Evolutionary conservation across 139 green algal genomes (phyloP), one percentile per base, ranked within the genome.

Genomic region (Pleodorina starrii): DNA sequence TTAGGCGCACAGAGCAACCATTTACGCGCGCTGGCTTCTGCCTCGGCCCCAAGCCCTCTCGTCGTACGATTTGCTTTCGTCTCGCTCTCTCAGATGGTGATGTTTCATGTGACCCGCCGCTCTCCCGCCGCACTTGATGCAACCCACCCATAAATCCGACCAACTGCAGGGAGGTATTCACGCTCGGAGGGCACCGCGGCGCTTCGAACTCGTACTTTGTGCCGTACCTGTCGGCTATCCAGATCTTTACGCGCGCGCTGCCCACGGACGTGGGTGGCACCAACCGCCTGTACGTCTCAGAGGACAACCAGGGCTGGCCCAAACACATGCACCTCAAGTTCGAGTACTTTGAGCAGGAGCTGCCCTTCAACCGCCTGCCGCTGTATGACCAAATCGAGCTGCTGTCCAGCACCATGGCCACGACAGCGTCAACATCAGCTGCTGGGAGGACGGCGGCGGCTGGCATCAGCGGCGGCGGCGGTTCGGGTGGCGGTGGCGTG

Each of bases 211-310:
- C 93, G 40, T 96, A 96, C 90, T 98, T 94, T 76, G 93, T 97
- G 84, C 96, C 96, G 1, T 97, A 95, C 87, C 93, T 98, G 21
- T 97, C 94, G 27, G 95, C 93, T 27, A 94, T 97, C 71, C 95
- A 97, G 91, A 88, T 97, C 27, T 97, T 97, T 86, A 93, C 85
- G 0, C 86, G 86, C 35, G 79, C 89, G 35, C 75, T 87, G 11
- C 66, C 90, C 10, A 90, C 82, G 42, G 88, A 93, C 74, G 84
- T 88, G 79, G 88, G 84, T 32, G 86, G 84, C 38, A 86, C 86
- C 7, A 84, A 86, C n/a, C 69, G 86, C 3, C 51, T 94, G 66
- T 96, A 95, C 79, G 72, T 93, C 9, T 93, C 80, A 35, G 89
- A 94, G 42, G 83, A 88, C 68, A 69, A 69, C 46, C 46, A 81